Base-by-base conservation (phyloP, 2,329 filamentous ascomycete genomes). In the Colletotrichum brevisporum region DNA sequence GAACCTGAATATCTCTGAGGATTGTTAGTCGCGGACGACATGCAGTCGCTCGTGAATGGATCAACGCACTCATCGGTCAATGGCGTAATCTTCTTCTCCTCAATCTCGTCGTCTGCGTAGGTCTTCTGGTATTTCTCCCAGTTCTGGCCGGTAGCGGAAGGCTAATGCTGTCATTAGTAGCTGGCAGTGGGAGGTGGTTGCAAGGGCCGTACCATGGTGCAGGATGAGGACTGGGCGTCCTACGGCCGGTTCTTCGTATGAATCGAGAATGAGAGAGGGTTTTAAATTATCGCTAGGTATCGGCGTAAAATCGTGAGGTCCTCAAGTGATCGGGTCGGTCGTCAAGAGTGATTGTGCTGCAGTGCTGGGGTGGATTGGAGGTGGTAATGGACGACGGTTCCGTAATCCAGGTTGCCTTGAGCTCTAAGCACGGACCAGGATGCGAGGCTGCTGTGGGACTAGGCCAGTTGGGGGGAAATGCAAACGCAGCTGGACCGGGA, bases 61-160 rank as follows among this genome's bases (percentile, higher is more conserved):
- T 71, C 50, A 55, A 85, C 92, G 74, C 88, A 98, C 95, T 98
- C 96, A 85, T 98, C 96, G 75, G 95, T 92, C 72, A 99, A 86
- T 74, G 96, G 96, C 70, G 94, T 95, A 80, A 99, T 99, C 90
- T 99, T 99, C 92, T 99, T 99, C 89, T 99, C 96, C 81, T 97
- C 94, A 82, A 95, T 87, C 82, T 98, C 96, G 77, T 99, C 96
- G 79, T 99, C 96, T 79, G 92, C 95, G 79, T 94, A 99, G 79
- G 91, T 95, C 89, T 98, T 98, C 85, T 93, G 90, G 88, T 97
- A 98, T 87, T 98, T 98, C 89, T 99, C 96, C 96, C 96, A 99
- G 89, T 90, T 94, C 83, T 88, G 85, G 81, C 96, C 96, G 77
- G 92, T 97, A 83, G 96, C 95, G 86, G 93, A 95, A 88, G 95